A percentile compares a stretch with the other conserved stretches of the same genome.
Evolutionary conservation across 352 stramenopile species (phyloP).

Genomic region (Phytopythium vexans): DNA sequence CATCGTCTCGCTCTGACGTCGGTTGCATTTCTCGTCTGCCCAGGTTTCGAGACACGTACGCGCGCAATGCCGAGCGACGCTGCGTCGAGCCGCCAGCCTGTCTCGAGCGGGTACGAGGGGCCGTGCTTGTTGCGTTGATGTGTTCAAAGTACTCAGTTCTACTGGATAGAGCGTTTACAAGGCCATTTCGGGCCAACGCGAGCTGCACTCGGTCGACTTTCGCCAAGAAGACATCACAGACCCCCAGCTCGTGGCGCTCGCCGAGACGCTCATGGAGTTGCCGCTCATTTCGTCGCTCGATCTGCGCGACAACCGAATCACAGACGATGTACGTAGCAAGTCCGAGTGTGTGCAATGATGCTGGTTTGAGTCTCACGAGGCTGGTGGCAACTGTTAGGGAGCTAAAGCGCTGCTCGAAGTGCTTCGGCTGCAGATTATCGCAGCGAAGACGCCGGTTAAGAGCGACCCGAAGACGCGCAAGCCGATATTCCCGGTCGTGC

Average conservation of each 20-base stretch:
- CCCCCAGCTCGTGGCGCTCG: conserved; percentile 71
- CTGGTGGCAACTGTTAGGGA: conserved; percentile 25
- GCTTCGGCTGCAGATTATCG: conserved; percentile 73
- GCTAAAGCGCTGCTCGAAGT: conserved; percentile 70
- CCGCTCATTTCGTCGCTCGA: conserved; percentile 75
- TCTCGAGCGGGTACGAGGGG: conserved; percentile 48
- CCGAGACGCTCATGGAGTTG: conserved; percentile 71
- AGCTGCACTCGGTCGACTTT: conserved; percentile 71
- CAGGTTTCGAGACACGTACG: conserved; percentile 74
- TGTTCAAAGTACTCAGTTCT: background rate
- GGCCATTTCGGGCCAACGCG: conserved; percentile 79
- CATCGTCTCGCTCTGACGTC: background rate
- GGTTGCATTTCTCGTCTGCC: background rate
- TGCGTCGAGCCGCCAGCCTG: conserved; percentile 67
- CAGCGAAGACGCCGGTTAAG: conserved; percentile 53
- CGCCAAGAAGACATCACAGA: conserved; percentile 79
- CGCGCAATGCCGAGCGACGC: conserved; percentile 47
- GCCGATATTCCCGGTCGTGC: conserved; percentile 29
- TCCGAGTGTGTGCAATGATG: too few species aligned
- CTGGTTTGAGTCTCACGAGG: background rate
- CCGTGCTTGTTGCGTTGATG: background rate
- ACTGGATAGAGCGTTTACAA: conserved; percentile 76
- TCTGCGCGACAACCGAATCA: conserved; percentile 77
- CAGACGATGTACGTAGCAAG: conserved; percentile 49
- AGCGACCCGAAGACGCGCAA: conserved; percentile 52